Evolutionary conservation across 106 monocot genomes (phyloP), one percentile per base, ranked within the genome.

Genomic region (Posidonia australis): DNA sequence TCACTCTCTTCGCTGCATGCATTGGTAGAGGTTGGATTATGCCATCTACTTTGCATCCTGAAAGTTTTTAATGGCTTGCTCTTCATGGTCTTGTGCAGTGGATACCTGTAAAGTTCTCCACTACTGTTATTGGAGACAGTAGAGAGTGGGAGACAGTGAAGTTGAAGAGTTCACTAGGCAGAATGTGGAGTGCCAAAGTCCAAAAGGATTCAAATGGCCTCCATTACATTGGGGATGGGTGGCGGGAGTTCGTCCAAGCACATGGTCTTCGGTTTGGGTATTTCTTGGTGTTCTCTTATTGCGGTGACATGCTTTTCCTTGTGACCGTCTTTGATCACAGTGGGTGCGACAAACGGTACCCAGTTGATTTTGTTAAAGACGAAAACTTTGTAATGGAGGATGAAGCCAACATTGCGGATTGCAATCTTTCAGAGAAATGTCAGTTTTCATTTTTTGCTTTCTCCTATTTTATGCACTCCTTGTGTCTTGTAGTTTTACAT

Each of bases 301-400:
- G 58, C 54, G 74, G 79, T 5, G 45, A 70, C 53, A 51, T 79
- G 74, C 44, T 65, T 26, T 79, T 79, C 52, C 53, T 17, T 11
- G 23, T 75, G 2, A 54, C 55, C 13, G 59, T 66, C 9, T 75
- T 70, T 22, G 64, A 73, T 58, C 45, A 31, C 5, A 74, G 58
- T 14, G 66, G 58, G 44, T 77, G 77, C 62, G 22, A 18, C 13
- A 78, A 68, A 43, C 54, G 55, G 52, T 78, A 67, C 45, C n/a
- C n/a, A n/a, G 18, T 12, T 20, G 21, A 9, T 54, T 17, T 26
- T 5, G 19, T n/a, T 13, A 61, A 22, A 0, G 14, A 32, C 13
- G 56, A n/a, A 28, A 41, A 19, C 18, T 6, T 21, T 0, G 12
- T 28, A 26, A 24, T 32, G n/a, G n/a, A n/a, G n/a, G 13, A 32